Evolutionary conservation across 345 rosid genomes (phyloP).

Genomic region (Pistacia integerrima): DNA sequence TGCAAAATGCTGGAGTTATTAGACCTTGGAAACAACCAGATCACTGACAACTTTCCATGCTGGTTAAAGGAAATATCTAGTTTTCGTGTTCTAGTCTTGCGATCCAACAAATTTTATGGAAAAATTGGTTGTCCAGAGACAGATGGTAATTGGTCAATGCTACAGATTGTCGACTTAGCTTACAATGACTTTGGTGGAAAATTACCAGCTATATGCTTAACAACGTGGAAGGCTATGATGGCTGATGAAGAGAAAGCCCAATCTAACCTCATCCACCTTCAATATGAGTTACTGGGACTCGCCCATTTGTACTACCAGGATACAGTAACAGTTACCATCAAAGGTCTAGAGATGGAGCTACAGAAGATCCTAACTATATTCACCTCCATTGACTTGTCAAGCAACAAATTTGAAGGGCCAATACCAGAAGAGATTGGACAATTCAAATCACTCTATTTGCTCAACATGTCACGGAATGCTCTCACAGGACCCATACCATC

Average conservation of each 20-base stretch:
- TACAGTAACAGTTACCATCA: slow-evolving; percentile 40
- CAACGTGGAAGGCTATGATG: slow-evolving; percentile 41
- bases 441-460: slow-evolving; percentile 19
- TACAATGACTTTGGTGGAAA: slow-evolving; percentile 34
- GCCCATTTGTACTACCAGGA: slow-evolving; percentile 33
- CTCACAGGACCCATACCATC: slow-evolving; percentile 30
- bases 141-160: slow-evolving; percentile 18
- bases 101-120: slow-evolving; percentile 45
- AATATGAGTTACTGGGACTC: not conserved
- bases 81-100: slow-evolving; percentile 48
- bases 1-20: slow-evolving; percentile 42
- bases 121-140: slow-evolving; percentile 26
- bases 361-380: slow-evolving; percentile 46
- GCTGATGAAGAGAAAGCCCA: slow-evolving; percentile 7
- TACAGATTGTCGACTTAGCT: slow-evolving; percentile 51
- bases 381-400: slow-evolving; percentile 41
- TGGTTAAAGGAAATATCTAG: slow-evolving; percentile 28
- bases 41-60: slow-evolving; percentile 42
- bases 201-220: slow-evolving; percentile 20
- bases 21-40: slow-evolving; percentile 40
- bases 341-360: slow-evolving; percentile 42
- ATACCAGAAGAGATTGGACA: slow-evolving; percentile 29
- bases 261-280: slow-evolving; percentile 23
- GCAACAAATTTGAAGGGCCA: slow-evolving; percentile 30
- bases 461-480: slow-evolving; percentile 42